Evolutionary conservation across 371 early-diverging fungal species (phyloP), one percentile per base, ranked within the genome.

Genomic region (Mortierella sp.): DNA sequence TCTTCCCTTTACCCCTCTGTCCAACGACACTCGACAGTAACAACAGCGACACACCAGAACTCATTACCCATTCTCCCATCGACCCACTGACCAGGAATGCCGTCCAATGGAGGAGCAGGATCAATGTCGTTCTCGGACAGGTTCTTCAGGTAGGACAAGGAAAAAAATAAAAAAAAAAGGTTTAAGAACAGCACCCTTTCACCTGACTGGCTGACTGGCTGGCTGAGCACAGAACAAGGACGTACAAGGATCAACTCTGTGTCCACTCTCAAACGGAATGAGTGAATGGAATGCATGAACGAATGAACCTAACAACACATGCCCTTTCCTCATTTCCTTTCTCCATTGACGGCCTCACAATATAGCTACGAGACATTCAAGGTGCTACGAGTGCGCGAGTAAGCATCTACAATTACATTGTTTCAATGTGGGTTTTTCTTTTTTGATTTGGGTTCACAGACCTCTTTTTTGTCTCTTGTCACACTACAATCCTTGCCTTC

Each of bases 291-390:
- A 40, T 40, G 43, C 2, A 40, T 40, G 43, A 6, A 4, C 43
- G 4, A 37, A 8, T 40, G 37, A 37, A 43, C 43, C 37, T 61
- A 43, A 34, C 28, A 28, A 19, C 44, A 28, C 76, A 48, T 24
- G 44, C 40, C 31, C 43, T 28, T 57, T 9, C 4, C 69, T 53
- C 71, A 44, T 73, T 51, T 53, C 31, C 31, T 54, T 43, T 77
- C 40, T 64, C 19, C 21, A 31, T 55, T 26, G 46, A 37, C 31
- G 50, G 4, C 31, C 5, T 26, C 48, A 61, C 16, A 40, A 54
- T 31, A 53, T 51, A 84, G 84, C 64, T 84, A 84, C 67, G 84
- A 84, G 40, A 84, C 84, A 4, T 84, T 84, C 81, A 84, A 84
- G 51, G 84, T 84, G 13, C 75, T 84, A 8, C 57, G 84, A 28